These are phyloP conservation scores for Mortierella sp. DNA, from an alignment of 371 early-diverging fungal genomes.

Conservation along the genomic window DNA sequence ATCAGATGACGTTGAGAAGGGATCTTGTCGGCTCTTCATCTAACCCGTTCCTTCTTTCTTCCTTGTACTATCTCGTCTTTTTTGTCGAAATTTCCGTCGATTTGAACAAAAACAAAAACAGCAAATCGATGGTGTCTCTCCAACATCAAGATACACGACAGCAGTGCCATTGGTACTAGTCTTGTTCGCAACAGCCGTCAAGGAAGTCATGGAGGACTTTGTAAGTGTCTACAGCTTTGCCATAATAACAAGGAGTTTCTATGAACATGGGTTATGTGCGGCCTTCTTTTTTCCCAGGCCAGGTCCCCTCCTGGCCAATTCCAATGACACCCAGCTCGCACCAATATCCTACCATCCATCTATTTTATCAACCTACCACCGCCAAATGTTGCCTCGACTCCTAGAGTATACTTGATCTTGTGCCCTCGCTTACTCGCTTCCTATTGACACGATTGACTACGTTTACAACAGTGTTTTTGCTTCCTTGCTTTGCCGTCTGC, in stretches of 20 bases:
- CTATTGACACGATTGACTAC: slow-evolving; percentile 5
- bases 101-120: slow-evolving; percentile 31
- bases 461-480: not conserved
- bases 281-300: not conserved
- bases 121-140: slow-evolving; percentile 90
- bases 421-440: not conserved
- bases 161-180: slow-evolving; percentile 94
- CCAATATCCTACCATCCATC: not conserved
- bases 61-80: not conserved
- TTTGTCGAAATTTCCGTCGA: not conserved
- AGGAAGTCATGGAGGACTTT: slow-evolving; percentile 97
- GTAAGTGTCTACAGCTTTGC: slow-evolving; percentile 60
- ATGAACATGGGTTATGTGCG: not conserved
- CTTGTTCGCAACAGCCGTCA: slow-evolving; percentile 93
- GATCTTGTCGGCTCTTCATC: not conserved
- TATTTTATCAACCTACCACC: not conserved
- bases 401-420: not conserved
- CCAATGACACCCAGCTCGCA: slow-evolving; percentile 9
- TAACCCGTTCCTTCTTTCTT: not conserved
- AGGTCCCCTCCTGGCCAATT: slow-evolving; percentile 8
- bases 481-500: not conserved
- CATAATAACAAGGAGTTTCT: not conserved
- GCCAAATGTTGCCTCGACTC: not conserved
- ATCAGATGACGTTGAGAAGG: not conserved
- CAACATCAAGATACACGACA: slow-evolving; percentile 91